Conservation (phyloP, 1,284 basidiomycete genomes). For the Athelia psychrophila region DNA sequence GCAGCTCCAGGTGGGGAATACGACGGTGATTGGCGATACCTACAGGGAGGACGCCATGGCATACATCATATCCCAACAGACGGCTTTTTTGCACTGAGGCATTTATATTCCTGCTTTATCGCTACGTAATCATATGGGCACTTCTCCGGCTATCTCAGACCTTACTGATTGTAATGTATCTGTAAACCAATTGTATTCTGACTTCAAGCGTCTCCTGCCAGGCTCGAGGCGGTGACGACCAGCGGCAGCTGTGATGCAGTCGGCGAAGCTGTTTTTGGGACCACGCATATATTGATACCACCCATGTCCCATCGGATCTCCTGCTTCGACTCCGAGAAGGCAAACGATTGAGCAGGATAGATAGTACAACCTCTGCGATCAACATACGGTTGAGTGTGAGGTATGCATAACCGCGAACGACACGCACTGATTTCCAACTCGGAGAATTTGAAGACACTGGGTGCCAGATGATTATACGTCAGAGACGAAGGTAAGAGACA, state of each 20-base stretch:
- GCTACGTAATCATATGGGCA: too few species aligned
- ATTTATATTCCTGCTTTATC: too few species aligned
- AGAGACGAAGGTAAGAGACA: neutral
- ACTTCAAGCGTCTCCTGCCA: too few species aligned
- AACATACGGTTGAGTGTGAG: neutral
- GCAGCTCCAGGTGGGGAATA: too few species aligned
- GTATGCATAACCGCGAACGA: neutral
- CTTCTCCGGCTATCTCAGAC: too few species aligned
- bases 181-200: too few species aligned
- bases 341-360: constrained; percentile 19
- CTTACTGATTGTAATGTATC: too few species aligned
- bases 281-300: neutral
- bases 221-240: neutral
- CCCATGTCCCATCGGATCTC: constrained; percentile 2
- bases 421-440: constrained; percentile 31
- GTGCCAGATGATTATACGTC: neutral
- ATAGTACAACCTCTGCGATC: constrained; percentile 20
- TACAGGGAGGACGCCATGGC: too few species aligned
- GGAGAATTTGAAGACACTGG: constrained; percentile 32
- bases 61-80: too few species aligned
- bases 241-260: neutral
- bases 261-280: neutral
- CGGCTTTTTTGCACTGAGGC: too few species aligned
- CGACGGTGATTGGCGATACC: too few species aligned
- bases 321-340: constrained; percentile 12